phyloP scores from a whole-genome alignment of 768 basidiomycete species.

The Heimioporus sp. region DNA sequence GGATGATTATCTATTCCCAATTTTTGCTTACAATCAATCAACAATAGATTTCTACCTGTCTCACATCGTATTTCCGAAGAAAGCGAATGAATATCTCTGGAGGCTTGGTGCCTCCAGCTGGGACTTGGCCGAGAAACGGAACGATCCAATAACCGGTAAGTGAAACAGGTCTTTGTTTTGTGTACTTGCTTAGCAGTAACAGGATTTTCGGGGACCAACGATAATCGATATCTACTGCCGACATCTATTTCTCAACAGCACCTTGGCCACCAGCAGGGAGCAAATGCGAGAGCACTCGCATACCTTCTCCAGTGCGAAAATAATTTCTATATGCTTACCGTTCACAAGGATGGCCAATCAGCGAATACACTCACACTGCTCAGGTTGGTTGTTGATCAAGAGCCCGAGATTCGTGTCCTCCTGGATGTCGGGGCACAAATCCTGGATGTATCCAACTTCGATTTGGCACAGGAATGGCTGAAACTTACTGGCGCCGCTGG shows the following conservation, averaged over 20 bases:
- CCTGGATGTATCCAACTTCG: slow-evolving; percentile 43
- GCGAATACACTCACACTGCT: slow-evolving; percentile 26
- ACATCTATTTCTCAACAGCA: slow-evolving; percentile 24
- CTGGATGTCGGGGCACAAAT: slow-evolving; percentile 58
- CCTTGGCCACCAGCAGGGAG: slow-evolving; percentile 17
- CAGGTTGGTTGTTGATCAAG: slow-evolving; percentile 28
- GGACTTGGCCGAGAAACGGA: neutral
- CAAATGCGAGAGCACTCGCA: slow-evolving; percentile 39
- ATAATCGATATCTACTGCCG: slow-evolving; percentile 33
- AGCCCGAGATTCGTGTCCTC: slow-evolving; percentile 40
- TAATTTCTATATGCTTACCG: slow-evolving; percentile 27
- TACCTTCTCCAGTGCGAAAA: slow-evolving; percentile 36
- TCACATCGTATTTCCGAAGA: neutral
- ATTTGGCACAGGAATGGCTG: slow-evolving; percentile 31
- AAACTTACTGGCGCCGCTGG: slow-evolving; percentile 30
- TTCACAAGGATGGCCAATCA: slow-evolving; percentile 9
- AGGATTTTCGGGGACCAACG: slow-evolving; percentile 55
- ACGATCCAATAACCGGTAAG: neutral
- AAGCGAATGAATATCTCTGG: neutral
- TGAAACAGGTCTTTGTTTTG: too few species aligned
- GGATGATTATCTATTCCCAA: neutral
- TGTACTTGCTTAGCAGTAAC: too few species aligned
- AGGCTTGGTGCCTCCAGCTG: neutral
- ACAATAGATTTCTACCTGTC: slow-evolving; percentile 16
- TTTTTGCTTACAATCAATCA: neutral